Evolutionary conservation across 192 early-diverging fungal species (phyloP), one percentile per base, ranked within the genome.

Genomic region (Backusella macrospora): DNA sequence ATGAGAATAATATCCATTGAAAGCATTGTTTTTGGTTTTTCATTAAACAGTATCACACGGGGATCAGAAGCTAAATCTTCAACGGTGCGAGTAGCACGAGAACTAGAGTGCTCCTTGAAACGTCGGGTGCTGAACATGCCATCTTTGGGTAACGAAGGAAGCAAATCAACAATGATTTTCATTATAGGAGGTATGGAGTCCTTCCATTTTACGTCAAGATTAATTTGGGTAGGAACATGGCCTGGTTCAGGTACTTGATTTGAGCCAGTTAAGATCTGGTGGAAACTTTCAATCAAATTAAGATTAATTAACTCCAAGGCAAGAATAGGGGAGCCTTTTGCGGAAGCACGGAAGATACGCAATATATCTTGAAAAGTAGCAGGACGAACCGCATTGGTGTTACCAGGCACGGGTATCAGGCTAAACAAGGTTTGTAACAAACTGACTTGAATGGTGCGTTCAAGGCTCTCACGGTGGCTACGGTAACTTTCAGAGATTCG

Each of bases 401-500:
- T 81, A 23, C 81, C 77, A 38, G 79, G 74, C 1, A 85, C 81
- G 65, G 86, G 82, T 42, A 93, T 80, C n/a, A 89, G 67, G 8
- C 78, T 68, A 18, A 92, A 70, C 29, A 93, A 80, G 13, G 85
- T 78, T 63, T 83, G 76, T 6, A 95, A 74, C 39, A 94, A 65
- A n/a, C 65, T 68, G 26, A 85, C 73, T 0, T 88, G 83, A 7
- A 93, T 81, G 14, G 94, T 75, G 18, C 81, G 70, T 78, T 95
- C 87, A 3, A 92, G 72, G 18, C 79, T 78, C 14, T 82, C 84
- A 38, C 83, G 74, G 16, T 82, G 79, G 26, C 82, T 78, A 42
- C 85, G 85, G 65, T 84, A 86, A 71, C 92, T 92, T 16, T 87
- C 83, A 2, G 89, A 82, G 44, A 97, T 83, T 34, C 89, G 74